phyloP scores from a whole-genome alignment of 495 filamentous ascomycete species.

The Cetradonia linearis region DNA sequence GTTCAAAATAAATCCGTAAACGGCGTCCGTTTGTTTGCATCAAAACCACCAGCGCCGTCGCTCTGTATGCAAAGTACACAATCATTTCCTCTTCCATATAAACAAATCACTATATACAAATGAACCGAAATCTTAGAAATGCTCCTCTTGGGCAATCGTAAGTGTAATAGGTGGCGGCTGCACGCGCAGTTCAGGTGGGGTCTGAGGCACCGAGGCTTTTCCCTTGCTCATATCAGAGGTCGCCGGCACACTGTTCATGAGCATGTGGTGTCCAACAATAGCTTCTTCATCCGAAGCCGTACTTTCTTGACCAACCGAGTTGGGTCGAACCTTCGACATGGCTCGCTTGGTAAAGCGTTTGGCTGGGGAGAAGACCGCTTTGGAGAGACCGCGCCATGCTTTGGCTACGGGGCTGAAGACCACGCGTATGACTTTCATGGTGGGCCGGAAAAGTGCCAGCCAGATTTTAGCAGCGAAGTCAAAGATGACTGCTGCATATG shows the following conservation, averaged over 20 bases:
- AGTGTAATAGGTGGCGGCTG: conserved; percentile 26
- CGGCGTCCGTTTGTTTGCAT: background rate
- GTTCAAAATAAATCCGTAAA: background rate
- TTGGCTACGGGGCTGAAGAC: conserved; percentile 18
- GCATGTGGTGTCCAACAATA: background rate
- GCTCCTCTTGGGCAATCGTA: conserved; percentile 12
- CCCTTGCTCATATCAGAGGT: background rate
- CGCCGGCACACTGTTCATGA: background rate
- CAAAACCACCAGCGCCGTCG: conserved; percentile 17
- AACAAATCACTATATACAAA: conserved; percentile 5
- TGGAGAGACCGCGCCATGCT: conserved; percentile 2
- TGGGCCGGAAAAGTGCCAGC: conserved; percentile 18
- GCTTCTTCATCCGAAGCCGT: conserved; percentile 16
- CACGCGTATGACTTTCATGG: conserved; percentile 13
- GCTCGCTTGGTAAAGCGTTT: conserved; percentile 22
- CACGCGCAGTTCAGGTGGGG: conserved; percentile 15
- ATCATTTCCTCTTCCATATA: background rate
- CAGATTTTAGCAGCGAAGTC: conserved; percentile 18
- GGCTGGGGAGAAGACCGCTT: conserved; percentile 11
- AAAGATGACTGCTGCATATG: conserved; percentile 40
- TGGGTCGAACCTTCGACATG: conserved; percentile 5
- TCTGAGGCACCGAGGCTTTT: conserved; percentile 7
- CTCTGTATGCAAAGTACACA: conserved; percentile 12
- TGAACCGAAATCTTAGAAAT: background rate
- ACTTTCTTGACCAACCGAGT: background rate